These are phyloP conservation scores for Candida sakaeoensis DNA, from an alignment of 805 yeast species.

Conservation along the genomic window DNA sequence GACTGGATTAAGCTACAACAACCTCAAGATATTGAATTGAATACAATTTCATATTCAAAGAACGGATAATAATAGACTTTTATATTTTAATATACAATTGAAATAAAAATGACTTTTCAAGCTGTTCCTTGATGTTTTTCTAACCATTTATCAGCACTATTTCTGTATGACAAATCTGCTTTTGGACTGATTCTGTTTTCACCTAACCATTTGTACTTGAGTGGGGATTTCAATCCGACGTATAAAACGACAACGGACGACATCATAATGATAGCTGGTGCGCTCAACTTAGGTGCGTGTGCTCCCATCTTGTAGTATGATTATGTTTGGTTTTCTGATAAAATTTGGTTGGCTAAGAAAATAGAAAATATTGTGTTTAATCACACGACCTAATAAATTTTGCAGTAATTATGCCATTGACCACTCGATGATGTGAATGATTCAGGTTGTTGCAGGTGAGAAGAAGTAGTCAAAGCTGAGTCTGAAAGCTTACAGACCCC, in stretches of 20 bases:
- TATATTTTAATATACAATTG: conserved; percentile 1
- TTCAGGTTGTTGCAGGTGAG: too few species aligned
- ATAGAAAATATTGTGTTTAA: not conserved
- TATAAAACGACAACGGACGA: conserved; percentile 37
- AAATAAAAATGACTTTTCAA: not conserved
- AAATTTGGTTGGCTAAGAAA: conserved; percentile 10
- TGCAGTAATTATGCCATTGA: conserved; percentile 3
- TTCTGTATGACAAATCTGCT: conserved; percentile 48
- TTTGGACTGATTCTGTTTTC: conserved; percentile 44
- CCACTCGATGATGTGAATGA: too few species aligned
- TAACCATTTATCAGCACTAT: conserved; percentile 43
- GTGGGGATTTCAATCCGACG: conserved; percentile 37
- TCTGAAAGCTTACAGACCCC: too few species aligned
- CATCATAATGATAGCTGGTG: conserved; percentile 41
- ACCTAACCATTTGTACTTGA: conserved; percentile 37
- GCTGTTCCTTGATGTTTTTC: conserved; percentile 18
- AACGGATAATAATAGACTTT: not conserved
- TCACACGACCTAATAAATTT: conserved; percentile 5
- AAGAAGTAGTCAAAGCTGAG: too few species aligned
- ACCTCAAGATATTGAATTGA: not conserved
- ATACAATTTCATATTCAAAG: not conserved
- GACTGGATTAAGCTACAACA: conserved; percentile 47
- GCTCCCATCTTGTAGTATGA: conserved; percentile 12
- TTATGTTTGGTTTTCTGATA: conserved; percentile 2
- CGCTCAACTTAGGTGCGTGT: conserved; percentile 39